Percentiles rank a stretch among this genome's conserved stretches.
Conservation (phyloP, 176 grass and related monocot genomes). For the Triticum urartu region DNA sequence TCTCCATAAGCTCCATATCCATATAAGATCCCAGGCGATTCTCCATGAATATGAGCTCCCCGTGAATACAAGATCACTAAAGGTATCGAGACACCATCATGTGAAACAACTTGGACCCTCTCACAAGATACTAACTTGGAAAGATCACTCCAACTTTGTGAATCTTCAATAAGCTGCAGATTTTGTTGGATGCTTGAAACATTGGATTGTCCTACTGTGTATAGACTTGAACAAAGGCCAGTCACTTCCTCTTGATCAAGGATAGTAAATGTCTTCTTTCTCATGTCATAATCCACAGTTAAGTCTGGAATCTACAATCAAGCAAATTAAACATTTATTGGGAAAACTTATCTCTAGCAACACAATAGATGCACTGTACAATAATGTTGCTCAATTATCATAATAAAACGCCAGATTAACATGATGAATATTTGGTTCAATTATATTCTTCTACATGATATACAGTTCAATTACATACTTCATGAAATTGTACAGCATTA, state of each 20-base stretch:
- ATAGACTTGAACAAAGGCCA: conserved; percentile 39
- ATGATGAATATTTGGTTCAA: conserved; percentile 16
- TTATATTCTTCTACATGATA: background rate
- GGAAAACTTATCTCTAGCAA: conserved; percentile 1
- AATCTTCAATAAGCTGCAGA: conserved; percentile 43
- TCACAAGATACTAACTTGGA: conserved; percentile 66
- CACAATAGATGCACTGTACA: background rate
- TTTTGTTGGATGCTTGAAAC: conserved; percentile 36
- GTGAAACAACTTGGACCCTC: conserved; percentile 64
- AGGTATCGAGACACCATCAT: conserved; percentile 69
- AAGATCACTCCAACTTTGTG: conserved; percentile 72
- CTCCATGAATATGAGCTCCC: conserved; percentile 40
- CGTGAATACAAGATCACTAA: conserved; percentile 62
- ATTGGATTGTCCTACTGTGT: conserved; percentile 16
- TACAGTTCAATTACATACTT: background rate
- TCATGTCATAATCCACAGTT: conserved; percentile 84
- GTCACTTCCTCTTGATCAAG: conserved; percentile 81
- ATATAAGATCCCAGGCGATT: conserved; percentile 74
- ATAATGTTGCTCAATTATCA: conserved; percentile 21
- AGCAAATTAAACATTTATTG: conserved; percentile 17
- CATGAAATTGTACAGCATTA: background rate
- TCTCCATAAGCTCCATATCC: conserved; percentile 95
- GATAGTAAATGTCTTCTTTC: conserved; percentile 57
- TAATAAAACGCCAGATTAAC: background rate
- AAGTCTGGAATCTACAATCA: conserved; percentile 76